Percentiles rank a stretch among this genome's conserved stretches.
Evolutionary conservation across 306 rosid species (phyloP).

Genomic region (Dalbergia oliveri): DNA sequence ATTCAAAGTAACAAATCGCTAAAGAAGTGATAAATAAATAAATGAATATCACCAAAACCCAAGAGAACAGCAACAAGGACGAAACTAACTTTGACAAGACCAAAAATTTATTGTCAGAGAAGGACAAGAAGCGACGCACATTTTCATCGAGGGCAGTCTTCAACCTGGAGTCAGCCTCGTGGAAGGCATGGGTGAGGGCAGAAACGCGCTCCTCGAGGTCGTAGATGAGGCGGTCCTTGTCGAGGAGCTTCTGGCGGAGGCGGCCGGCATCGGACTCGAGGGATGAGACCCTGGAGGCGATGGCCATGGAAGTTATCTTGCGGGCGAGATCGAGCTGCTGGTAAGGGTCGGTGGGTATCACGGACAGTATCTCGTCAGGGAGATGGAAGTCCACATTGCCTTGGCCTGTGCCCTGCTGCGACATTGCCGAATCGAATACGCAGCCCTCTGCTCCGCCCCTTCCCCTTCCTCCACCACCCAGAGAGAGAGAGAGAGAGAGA

Average conservation of each 20-base stretch:
- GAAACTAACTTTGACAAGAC: not conserved
- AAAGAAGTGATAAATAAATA: too few relatives aligned
- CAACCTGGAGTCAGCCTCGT: conserved; percentile 67
- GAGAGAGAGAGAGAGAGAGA: not conserved
- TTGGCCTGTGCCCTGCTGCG: conserved; percentile 8
- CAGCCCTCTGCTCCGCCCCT: conserved; percentile 14
- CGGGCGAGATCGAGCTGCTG: conserved; percentile 96
- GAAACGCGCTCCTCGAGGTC: conserved; percentile 71
- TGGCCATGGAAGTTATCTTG: conserved; percentile 92
- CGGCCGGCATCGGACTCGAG: conserved; percentile 71
- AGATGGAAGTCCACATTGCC: conserved; percentile 61
- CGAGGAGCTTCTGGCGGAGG: conserved; percentile 66
- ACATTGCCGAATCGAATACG: not conserved
- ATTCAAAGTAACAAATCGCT: too few relatives aligned
- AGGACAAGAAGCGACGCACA: conserved; percentile 21
- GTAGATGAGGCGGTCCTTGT: conserved; percentile 63
- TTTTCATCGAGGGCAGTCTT: conserved; percentile 68
- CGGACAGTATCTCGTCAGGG: conserved; percentile 73
- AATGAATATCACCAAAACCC: too few relatives aligned
- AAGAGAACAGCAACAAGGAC: too few relatives aligned
- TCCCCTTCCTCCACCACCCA: conserved; percentile 22
- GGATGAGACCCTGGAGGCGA: conserved; percentile 81
- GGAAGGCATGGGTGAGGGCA: conserved; percentile 56
- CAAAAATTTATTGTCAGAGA: not conserved
- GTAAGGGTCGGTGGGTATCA: conserved; percentile 87